These are phyloP conservation scores for Gaeumannomyces tritici DNA, from an alignment of 2,329 filamentous ascomycete species.

Conservation along the genomic window DNA sequence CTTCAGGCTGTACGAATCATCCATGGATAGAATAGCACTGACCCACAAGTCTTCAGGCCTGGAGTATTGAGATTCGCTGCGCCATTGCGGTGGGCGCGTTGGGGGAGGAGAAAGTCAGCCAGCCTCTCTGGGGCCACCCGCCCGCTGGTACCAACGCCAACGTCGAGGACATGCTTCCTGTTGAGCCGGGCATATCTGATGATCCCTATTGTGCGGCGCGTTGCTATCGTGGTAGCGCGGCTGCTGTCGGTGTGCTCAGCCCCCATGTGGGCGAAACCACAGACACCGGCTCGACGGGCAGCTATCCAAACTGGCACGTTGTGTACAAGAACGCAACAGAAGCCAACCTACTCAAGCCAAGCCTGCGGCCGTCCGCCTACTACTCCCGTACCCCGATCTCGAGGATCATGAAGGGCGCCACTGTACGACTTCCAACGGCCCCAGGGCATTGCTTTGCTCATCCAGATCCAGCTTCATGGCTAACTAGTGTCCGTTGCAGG, in stretches of 20 bases:
- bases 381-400: conserved; percentile 73
- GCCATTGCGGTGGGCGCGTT: conserved; percentile 82
- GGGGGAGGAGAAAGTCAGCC: conserved; percentile 84
- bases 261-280: neutral
- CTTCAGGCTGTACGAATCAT: neutral
- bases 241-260: conserved; percentile 42
- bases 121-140: conserved; percentile 62
- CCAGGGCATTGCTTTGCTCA: no score
- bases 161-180: conserved; percentile 12
- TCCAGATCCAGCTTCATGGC: no score
- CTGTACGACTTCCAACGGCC: conserved; percentile 15
- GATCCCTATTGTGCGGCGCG: conserved; percentile 50
- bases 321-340: conserved; percentile 71
- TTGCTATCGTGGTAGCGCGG: conserved; percentile 50
- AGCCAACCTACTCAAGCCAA: conserved; percentile 82
- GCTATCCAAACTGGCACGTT: conserved; percentile 69
- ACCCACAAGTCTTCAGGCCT: conserved; percentile 41
- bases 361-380: conserved; percentile 73
- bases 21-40: neutral
- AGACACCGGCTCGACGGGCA: conserved; percentile 22
- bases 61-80: conserved; percentile 82
- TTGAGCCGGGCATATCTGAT: conserved; percentile 34
- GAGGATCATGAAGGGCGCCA: conserved; percentile 74
- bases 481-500: conserved; percentile 16
- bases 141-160: conserved; percentile 22